Base-by-base conservation (phyloP, 768 basidiomycete species). In the Coprinellus micaceus region DNA sequence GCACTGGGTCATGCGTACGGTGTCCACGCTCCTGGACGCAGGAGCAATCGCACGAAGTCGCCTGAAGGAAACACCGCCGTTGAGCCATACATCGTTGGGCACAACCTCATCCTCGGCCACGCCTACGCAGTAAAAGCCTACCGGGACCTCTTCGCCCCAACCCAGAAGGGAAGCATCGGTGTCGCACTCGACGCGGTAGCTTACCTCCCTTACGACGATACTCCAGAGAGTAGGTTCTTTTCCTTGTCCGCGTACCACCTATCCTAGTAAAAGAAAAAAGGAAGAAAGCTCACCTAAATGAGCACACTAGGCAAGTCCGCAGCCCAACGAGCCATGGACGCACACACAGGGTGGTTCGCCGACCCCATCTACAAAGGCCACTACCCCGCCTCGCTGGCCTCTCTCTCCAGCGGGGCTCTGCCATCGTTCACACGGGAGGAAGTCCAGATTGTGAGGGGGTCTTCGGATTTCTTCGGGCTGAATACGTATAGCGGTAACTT, bases 161-260 rank as follows among this genome's bases (percentile, higher is more conserved):
- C 57, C 1, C 83, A 88, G 61, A 74, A 76, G 10, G 89, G 87
- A 15, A 65, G 71, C 41, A 86, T 90, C 60, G 88, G 87, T 2
- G 85, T 91, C 64, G 90, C 89, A 0, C 73, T 90, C 40, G 87
- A 89, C 61, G 81, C 82, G 13, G 76, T 82, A 56, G 86, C 82
- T 79, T 77, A 79, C 47, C 78, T 84, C 59, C 88, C 89, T 7
- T 89, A 82, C 59, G 82, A 87, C 60, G 77, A 85, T 53, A 72
- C 67, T 21, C 79, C 83, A 0, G 80, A 83, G 63, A 86, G 88
- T 89, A 64, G 59, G 83, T 71, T 11, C 12, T 37, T 28, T 26
- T 39, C 37, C 54, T 40, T 39, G 10, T 44, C 13, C 48, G 22
- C 22, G 15, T n/a, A n/a, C n/a, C n/a, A n/a, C n/a, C n/a, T n/a